Evolutionary conservation across 495 filamentous ascomycete genomes (phyloP).

Genomic region (Daldinia decipiens): DNA sequence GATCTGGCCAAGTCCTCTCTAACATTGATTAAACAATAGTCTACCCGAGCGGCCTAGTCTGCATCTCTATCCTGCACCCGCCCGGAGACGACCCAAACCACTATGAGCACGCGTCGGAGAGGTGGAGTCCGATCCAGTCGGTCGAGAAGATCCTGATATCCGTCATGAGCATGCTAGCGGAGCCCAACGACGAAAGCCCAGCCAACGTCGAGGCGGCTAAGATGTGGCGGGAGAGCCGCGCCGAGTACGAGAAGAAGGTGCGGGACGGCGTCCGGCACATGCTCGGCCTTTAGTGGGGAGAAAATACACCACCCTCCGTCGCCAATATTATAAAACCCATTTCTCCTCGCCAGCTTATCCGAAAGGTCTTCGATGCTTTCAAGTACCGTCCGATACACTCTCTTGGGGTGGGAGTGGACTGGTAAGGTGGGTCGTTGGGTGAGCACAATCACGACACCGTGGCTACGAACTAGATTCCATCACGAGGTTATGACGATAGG

Average conservation of each 20-base stretch:
- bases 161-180: constrained; percentile 99
- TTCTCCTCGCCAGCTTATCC: constrained; percentile 1
- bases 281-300: constrained; percentile 59
- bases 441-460: neutral
- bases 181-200: constrained; percentile 98
- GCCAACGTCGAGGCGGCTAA: constrained; percentile 98
- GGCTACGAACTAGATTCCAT: neutral
- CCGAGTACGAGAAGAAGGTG: constrained; percentile 87
- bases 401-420: no score
- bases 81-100: constrained; percentile 99
- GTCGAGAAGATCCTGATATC: constrained; percentile 98
- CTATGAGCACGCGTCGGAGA: constrained; percentile 95
- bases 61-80: constrained; percentile 97
- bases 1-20: neutral
- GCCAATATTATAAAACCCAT: neutral
- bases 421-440: neutral
- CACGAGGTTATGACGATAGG: neutral
- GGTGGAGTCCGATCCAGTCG: constrained; percentile 95
- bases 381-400: no score
- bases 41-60: constrained; percentile 89
- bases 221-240: constrained; percentile 93
- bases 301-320: neutral
- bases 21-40: constrained; percentile 63
- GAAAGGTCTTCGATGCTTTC: neutral
- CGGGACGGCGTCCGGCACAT: constrained; percentile 73